Evolutionary conservation across 179 eudicot genomes (phyloP).

Genomic region (Spinacia oleracea): DNA sequence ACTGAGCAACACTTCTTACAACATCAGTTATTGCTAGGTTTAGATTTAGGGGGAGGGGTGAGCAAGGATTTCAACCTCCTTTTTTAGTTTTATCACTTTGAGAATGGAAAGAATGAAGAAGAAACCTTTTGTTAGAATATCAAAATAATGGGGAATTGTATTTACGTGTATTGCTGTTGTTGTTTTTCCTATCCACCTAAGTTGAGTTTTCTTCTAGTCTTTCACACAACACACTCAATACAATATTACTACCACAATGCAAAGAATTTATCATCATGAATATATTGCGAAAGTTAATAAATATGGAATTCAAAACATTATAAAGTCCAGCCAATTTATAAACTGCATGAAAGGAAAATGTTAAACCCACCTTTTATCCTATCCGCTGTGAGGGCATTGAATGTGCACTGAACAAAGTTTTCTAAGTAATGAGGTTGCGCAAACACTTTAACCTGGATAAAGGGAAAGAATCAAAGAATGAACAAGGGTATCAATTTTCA

Average conservation of each 20-base stretch:
- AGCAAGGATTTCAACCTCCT: neutral
- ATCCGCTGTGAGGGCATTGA: conserved; percentile 82
- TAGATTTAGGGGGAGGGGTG: neutral
- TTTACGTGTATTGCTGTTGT: neutral
- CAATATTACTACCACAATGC: neutral
- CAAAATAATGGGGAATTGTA: neutral
- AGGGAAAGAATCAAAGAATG: neutral
- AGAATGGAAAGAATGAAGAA: too few relatives aligned
- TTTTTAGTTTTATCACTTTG: too few relatives aligned
- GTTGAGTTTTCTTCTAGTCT: neutral
- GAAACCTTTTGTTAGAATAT: too few relatives aligned
- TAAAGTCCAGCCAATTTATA: conserved; percentile 1
- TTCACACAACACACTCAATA: neutral
- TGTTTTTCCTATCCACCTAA: neutral
- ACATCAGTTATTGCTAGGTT: neutral
- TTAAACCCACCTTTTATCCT: conserved; percentile 61
- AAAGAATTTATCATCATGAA: neutral
- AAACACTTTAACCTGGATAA: conserved; percentile 87
- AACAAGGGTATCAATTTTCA: neutral
- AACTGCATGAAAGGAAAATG: neutral
- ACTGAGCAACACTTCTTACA: neutral
- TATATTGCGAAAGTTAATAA: neutral
- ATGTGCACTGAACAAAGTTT: conserved; percentile 87
- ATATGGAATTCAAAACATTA: conserved; percentile 1
- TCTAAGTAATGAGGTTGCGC: conserved; percentile 82